Evolutionary conservation across 2,329 filamentous ascomycete species (phyloP), one percentile per base, ranked within the genome.

Genomic region (Exophiala aquamarina): DNA sequence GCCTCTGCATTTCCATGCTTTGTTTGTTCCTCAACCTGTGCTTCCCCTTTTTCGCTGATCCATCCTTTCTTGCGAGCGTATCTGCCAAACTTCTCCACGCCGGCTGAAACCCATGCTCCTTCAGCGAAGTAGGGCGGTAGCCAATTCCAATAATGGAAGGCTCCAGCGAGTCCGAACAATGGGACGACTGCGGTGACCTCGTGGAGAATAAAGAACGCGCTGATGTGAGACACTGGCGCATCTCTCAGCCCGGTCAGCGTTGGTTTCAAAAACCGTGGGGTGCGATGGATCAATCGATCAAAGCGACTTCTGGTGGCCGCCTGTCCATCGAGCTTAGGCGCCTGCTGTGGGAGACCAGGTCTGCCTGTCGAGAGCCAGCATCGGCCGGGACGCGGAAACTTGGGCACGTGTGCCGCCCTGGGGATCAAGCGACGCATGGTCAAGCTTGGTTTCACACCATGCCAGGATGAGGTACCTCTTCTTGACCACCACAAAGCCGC

Each of bases 111-210:
- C 71, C 73, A 78, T 23, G 70, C 68, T 3, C 73, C 73, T 56
- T 83, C 78, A 20, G 73, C 65, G 35, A 73, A 68, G n/a, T 63
- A 63, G 3, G 76, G 68, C 0, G 92, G 90, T 20, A 89, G 75
- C 76, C 86, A 87, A 52, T 83, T 75, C 1, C 82, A 82, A 64
- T 89, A 90, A 70, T 97, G 88, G 67, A 98, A 95, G 1, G 82
- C 65, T 1, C 77, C 83, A 17, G 87, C 83, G 1, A 97, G 77
- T 0, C 80, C 84, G 31, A 94, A 66, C 0, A 97, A 70, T 0
- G 92, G 92, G 1, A 92, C 67, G 9, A 96, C 71, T 8, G 93
- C 92, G 1, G 93, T 97, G 35, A 96, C 65, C 68, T 98, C 93
- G 72, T 98, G 93, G 0, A 98, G 77, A 31, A 96, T 73, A 9